Base-by-base conservation (phyloP, 2,329 filamentous ascomycete genomes). In the Pezicula rhizophila region DNA sequence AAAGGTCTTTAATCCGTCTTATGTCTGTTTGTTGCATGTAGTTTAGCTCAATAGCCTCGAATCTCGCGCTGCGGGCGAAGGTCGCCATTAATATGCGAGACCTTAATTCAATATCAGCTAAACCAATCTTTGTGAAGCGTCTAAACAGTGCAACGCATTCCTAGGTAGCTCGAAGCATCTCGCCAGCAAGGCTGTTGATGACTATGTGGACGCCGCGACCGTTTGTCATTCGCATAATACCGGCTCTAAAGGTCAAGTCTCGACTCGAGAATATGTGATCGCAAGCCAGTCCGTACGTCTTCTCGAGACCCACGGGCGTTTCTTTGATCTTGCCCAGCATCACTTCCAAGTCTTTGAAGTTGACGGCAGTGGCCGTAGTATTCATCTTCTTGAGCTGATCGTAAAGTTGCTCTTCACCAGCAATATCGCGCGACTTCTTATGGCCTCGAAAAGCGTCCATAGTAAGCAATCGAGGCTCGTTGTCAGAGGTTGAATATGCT, bases 311-410 rank as follows among this genome's bases (percentile, higher is more conserved):
- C 1, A 57, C 18, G 2, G 26, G 28, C 14, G 18, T 20, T 6
- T 46, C 46, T 5, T 52, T 49, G 3, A 54, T 3, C 17, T 52
- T 23, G 4, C 66, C 67, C 54, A 66, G 57, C 1, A 58, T 53
- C 4, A 64, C 52, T 6, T 63, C 49, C 8, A 72, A 64, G 51
- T 78, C 75, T 31, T 66, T 66, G 53, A 71, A 72, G 58, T 73
- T 77, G 51, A 77, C 20, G 2, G 66, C 69, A 10, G 55, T 53
- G 0, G 66, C 62, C 37, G 58, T 57, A 1, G 61, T 44, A n/a
- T n/a, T n/a, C n/a, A n/a, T n/a, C n/a, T n/a, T n/a, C n/a, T n/a
- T n/a, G n/a, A n/a, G n/a, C n/a, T n/a, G n/a, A n/a, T n/a, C n/a
- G n/a, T n/a, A n/a, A n/a, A n/a, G n/a, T n/a, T n/a, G n/a, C n/a